Evolutionary conservation across 306 rosid genomes (phyloP).

Genomic region (Rubus parviflorus): DNA sequence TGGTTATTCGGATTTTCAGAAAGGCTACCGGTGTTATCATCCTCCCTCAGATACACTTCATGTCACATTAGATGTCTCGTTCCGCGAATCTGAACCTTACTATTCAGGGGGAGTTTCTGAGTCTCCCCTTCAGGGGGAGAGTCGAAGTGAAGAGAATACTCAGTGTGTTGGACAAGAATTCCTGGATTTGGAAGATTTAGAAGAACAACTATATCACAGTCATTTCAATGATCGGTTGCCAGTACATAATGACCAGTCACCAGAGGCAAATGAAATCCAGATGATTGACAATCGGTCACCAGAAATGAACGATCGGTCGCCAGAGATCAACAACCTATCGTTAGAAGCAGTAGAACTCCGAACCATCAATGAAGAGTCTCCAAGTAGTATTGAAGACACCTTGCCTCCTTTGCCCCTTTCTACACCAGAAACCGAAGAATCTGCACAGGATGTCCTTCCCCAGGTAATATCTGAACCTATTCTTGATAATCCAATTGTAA

Average conservation of each 20-base stretch:
- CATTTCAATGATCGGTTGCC: too few species aligned
- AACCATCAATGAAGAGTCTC: too few species aligned
- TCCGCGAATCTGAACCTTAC: background rate
- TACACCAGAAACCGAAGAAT: conserved; percentile 3
- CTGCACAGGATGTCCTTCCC: background rate
- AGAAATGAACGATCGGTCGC: too few species aligned
- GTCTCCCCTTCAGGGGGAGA: conserved; percentile 5
- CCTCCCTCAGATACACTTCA: background rate
- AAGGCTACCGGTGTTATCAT: background rate
- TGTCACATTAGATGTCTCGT: background rate
- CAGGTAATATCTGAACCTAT: too few species aligned
- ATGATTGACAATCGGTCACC: too few species aligned
- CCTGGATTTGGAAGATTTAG: background rate
- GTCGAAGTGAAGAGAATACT: background rate
- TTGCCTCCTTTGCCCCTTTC: background rate
- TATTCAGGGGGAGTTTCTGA: background rate
- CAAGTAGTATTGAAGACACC: too few species aligned
- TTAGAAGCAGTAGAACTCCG: too few species aligned
- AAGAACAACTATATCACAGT: background rate
- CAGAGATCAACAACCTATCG: too few species aligned
- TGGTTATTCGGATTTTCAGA: background rate
- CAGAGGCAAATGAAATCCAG: too few species aligned
- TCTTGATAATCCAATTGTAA: too few species aligned
- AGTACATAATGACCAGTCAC: too few species aligned
- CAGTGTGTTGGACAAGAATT: background rate